Conservation (phyloP, 768 basidiomycete genomes). For the Trametes coccinea region DNA sequence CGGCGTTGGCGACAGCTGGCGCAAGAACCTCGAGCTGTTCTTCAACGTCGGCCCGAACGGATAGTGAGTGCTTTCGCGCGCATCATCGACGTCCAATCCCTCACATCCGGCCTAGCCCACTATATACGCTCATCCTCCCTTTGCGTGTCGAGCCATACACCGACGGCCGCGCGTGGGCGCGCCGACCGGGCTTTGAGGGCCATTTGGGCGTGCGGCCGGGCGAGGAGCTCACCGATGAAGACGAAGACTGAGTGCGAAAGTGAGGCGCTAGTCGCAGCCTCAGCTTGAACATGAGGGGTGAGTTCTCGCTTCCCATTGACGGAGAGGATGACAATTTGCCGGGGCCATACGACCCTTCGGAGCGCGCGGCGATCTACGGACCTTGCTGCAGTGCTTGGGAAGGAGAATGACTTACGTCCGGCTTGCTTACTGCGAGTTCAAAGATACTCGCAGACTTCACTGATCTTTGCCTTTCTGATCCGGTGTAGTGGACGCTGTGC, state of each 20-base stretch:
- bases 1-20: slow-evolving; percentile 38
- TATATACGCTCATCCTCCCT: slow-evolving; percentile 81
- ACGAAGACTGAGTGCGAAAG: slow-evolving; percentile 40
- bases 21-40: slow-evolving; percentile 75
- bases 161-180: slow-evolving; percentile 82
- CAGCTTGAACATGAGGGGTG: background rate
- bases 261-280: too few relatives aligned
- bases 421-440: slow-evolving; percentile 34
- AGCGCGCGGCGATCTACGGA: slow-evolving; percentile 23
- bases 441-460: slow-evolving; percentile 2
- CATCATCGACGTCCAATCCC: background rate
- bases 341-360: slow-evolving; percentile 86
- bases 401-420: slow-evolving; percentile 64
- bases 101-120: slow-evolving; percentile 48
- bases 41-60: slow-evolving; percentile 82
- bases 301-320: background rate
- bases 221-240: slow-evolving; percentile 87
- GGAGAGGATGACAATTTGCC: slow-evolving; percentile 64
- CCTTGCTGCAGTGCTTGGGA: slow-evolving; percentile 38
- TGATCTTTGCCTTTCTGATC: background rate
- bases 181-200: slow-evolving; percentile 59
- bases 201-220: slow-evolving; percentile 67
- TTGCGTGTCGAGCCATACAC: slow-evolving; percentile 78
- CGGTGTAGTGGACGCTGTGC: background rate
- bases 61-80: slow-evolving; percentile 60